phyloP scores from a whole-genome alignment of 176 grass and related monocot genomes.

The Hsuehochloa calcarea region DNA sequence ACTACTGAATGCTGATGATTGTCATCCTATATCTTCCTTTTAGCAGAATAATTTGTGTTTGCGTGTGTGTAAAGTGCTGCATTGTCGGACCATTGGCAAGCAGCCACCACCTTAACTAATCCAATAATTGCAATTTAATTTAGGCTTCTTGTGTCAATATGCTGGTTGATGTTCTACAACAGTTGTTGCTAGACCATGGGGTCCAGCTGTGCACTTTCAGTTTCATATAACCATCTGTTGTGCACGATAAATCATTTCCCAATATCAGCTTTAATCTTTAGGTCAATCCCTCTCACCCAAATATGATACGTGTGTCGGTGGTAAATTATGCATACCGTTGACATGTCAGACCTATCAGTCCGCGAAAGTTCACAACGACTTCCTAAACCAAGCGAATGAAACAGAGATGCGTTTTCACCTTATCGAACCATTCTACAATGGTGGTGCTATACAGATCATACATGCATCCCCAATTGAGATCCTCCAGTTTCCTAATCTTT shows the following conservation, averaged over 20 bases:
- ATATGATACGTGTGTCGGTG: background rate
- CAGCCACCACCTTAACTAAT: background rate
- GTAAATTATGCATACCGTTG: background rate
- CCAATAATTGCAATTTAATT: slow-evolving; percentile 10
- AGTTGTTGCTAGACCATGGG: background rate
- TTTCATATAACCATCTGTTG: background rate
- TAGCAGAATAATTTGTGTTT: background rate
- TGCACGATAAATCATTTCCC: background rate
- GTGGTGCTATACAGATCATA: too few relatives aligned
- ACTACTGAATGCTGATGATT: background rate
- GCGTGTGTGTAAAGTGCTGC: background rate
- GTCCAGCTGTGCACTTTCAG: background rate
- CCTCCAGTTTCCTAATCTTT: too few relatives aligned
- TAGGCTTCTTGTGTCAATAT: background rate
- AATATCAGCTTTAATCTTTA: too few relatives aligned
- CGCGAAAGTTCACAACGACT: background rate
- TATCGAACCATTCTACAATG: too few relatives aligned
- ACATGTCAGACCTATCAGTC: background rate
- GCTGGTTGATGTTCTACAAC: background rate
- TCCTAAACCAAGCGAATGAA: background rate
- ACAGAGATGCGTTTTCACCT: too few relatives aligned
- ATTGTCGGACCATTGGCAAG: background rate
- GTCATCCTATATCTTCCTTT: background rate
- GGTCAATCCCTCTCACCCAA: background rate
- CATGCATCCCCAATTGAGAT: too few relatives aligned